A percentile compares a stretch with the other conserved stretches of the same genome.
Conservation (phyloP, 2,329 filamentous ascomycete genomes). For the Fusarium solani-melongenae region DNA sequence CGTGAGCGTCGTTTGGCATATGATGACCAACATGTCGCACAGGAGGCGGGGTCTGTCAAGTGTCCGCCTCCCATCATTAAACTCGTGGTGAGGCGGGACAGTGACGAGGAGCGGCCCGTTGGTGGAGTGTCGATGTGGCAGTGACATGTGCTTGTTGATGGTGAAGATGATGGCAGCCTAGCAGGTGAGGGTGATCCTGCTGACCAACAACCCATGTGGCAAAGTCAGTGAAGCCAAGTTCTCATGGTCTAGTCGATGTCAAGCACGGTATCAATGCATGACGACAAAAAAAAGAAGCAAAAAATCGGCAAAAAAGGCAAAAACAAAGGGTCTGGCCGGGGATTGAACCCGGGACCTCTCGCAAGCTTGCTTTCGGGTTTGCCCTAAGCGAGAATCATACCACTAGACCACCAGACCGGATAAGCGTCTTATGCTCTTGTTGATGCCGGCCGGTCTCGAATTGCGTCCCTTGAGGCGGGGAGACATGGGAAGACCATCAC, state of each 20-base stretch:
- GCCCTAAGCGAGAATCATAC: slow-evolving; percentile 78
- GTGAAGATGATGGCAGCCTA: background rate
- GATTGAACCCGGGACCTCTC: slow-evolving; percentile 61
- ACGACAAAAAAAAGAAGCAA: background rate
- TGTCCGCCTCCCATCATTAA: background rate
- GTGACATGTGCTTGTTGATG: background rate
- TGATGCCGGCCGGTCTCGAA: background rate
- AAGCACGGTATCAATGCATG: background rate
- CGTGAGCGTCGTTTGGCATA: background rate
- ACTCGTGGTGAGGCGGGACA: background rate
- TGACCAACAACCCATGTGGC: background rate
- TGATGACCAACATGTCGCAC: background rate
- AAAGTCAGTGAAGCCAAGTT: background rate
- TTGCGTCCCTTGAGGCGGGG: background rate
- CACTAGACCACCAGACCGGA: slow-evolving; percentile 68
- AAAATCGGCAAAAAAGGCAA: background rate
- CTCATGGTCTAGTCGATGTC: background rate
- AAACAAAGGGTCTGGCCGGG: slow-evolving; percentile 59
- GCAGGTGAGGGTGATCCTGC: background rate
- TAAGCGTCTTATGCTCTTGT: background rate
- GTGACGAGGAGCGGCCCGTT: background rate
- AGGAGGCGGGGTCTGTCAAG: background rate
- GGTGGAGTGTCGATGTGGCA: background rate
- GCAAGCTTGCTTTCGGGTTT: slow-evolving; percentile 52
- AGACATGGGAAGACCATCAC: background rate